These are phyloP conservation scores for Coemansia sp. DNA, from an alignment of 192 early-diverging fungal genomes.

Conservation along the genomic window DNA sequence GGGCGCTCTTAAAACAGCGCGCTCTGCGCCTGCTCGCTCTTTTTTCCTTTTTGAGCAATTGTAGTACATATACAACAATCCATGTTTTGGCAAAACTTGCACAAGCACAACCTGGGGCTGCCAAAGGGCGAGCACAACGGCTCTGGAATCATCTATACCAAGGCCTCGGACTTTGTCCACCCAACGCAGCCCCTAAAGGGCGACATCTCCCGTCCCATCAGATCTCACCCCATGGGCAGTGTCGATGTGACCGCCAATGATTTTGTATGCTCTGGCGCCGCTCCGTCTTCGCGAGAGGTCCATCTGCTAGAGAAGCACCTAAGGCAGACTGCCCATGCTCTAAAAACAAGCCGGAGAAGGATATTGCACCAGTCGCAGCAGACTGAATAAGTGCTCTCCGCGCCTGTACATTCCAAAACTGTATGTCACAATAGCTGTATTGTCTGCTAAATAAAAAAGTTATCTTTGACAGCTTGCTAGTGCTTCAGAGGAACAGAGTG, in stretches of 20 bases:
- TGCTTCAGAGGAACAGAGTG: conserved; percentile 14
- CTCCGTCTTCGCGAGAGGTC: conserved; percentile 33
- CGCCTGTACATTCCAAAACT: too few relatives aligned
- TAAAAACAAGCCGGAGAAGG: conserved; percentile 20
- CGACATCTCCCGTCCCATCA: conserved; percentile 27
- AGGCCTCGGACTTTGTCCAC: conserved; percentile 44
- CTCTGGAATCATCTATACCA: conserved; percentile 31
- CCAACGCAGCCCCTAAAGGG: conserved; percentile 23
- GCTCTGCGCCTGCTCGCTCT: neutral
- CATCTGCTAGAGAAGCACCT: conserved; percentile 21
- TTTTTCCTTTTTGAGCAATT: neutral
- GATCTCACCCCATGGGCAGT: conserved; percentile 26
- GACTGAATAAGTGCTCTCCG: too few relatives aligned
- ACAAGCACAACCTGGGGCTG: too few relatives aligned
- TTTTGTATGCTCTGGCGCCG: conserved; percentile 22
- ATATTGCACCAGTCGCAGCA: neutral
- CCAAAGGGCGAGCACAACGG: conserved; percentile 2
- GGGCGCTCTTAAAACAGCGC: too few relatives aligned
- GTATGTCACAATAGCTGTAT: too few relatives aligned
- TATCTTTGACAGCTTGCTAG: conserved; percentile 2
- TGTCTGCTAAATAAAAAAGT: too few relatives aligned
- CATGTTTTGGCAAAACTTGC: neutral
- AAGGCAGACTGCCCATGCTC: conserved; percentile 34
- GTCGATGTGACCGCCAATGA: conserved; percentile 45
- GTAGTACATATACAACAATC: neutral